Evolutionary conservation across 1,284 basidiomycete genomes (phyloP), one percentile per base, ranked within the genome.

Genomic region (Cryptococcus sp.): DNA sequence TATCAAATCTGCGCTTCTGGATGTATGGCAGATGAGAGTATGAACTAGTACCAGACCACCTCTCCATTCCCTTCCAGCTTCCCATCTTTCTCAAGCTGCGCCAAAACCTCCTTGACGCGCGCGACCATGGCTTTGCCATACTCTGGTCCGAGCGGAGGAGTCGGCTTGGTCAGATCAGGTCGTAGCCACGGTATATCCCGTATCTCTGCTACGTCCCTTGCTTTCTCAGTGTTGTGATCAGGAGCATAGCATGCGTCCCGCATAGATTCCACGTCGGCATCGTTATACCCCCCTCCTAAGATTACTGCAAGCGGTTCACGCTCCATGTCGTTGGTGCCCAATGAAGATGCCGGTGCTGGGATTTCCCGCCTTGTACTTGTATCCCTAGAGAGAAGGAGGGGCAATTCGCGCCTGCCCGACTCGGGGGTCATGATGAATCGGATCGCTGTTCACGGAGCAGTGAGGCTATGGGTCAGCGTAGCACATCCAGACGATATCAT

Each of bases 391-490:
- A 45, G 42, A 15, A 45, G n/a, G 8, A 45, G 42, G 42, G 42
- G 42, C 6, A 45, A 8, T 15, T 45, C 42, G 42, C n/a, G n/a
- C 6, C n/a, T 7, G n/a, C 42, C 42, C 2, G 15, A 10, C 11
- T 45, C 42, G 42, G 42, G 42, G 8, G 42, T 45, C n/a, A 45
- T n/a, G 22, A 45, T 45, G 42, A 45, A 45, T n/a, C 42, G 42
- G 5, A 45, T 11, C 16, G 22, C 42, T 45, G 15, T 45, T 11
- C 42, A 45, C 15, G n/a, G 15, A 10, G 42, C n/a, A 11, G 15
- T 45, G n/a, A 19, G 1, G 8, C 42, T 19, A 10, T 8, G 42
- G 15, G 8, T 22, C 8, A 45, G n/a, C 42, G 5, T 19, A 4
- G 25, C 3, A 6, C 25, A 25, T 25, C 25, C 25, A 25, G 3